phyloP scores from a whole-genome alignment of 805 yeast species.

The Sugiyamaella boreocaroliniensis region DNA sequence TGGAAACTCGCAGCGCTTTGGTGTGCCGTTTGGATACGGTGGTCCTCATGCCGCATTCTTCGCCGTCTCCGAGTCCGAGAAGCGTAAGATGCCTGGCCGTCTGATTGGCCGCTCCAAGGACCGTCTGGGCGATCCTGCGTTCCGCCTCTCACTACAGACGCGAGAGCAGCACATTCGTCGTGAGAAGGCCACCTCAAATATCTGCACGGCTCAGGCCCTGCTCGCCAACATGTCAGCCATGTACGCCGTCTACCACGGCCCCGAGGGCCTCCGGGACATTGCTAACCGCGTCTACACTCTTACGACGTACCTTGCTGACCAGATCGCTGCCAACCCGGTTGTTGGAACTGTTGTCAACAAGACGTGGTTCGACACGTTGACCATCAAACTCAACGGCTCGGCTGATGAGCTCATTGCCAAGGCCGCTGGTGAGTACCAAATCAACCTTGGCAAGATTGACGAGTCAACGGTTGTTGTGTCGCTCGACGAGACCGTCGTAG shows the following conservation, averaged over 20 bases:
- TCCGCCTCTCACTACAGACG: conserved; percentile 90
- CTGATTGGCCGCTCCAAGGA: conserved; percentile 90
- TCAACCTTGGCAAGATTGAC: conserved; percentile 69
- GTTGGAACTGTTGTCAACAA: conserved; percentile 49
- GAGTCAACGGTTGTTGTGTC: conserved; percentile 63
- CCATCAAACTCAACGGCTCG: conserved; percentile 45
- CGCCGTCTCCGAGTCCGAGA: conserved; percentile 71
- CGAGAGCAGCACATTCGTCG: conserved; percentile 97
- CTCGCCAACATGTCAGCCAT: conserved; percentile 92
- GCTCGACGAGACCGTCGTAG: conserved; percentile 80
- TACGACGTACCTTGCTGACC: conserved; percentile 63
- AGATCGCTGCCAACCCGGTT: conserved; percentile 34
- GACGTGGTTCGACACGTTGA: conserved; percentile 82
- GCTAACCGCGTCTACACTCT: conserved; percentile 69
- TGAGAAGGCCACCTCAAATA: conserved; percentile 95
- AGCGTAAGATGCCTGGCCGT: conserved; percentile 95
- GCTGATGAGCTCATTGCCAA: conserved; percentile 50
- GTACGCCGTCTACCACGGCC: conserved; percentile 96
- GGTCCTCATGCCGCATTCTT: conserved; percentile 99
- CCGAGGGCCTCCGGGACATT: conserved; percentile 71
- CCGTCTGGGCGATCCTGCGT: conserved; percentile 81
- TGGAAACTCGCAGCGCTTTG: conserved; percentile 92
- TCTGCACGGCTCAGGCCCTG: conserved; percentile 96
- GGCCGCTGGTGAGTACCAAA: conserved; percentile 57
- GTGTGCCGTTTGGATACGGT: conserved; percentile 96